phyloP scores from a whole-genome alignment of 2,329 filamentous ascomycete genomes.

The Epichloe bromicola region DNA sequence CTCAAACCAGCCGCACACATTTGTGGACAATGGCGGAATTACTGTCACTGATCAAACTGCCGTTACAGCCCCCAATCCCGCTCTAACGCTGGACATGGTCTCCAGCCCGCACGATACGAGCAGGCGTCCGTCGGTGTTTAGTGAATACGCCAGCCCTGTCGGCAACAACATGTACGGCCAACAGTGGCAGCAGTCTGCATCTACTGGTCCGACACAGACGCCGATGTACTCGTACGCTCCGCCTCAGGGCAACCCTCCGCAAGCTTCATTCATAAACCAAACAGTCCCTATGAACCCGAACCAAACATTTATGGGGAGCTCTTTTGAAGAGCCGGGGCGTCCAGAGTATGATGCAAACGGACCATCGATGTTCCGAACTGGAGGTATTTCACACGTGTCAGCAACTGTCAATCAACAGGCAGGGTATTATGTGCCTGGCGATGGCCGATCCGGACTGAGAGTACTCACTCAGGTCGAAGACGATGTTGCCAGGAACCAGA shows the following conservation, averaged over 20 bases:
- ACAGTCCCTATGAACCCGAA: slow-evolving; percentile 19
- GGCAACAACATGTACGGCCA: slow-evolving; percentile 27
- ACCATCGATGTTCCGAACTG: slow-evolving; percentile 20
- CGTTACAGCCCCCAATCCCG: slow-evolving; percentile 20
- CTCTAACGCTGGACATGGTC: slow-evolving; percentile 33
- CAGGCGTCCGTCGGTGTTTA: slow-evolving; percentile 32
- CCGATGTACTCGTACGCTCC: slow-evolving; percentile 33
- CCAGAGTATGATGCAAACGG: slow-evolving; percentile 19
- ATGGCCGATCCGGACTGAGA: slow-evolving; percentile 18
- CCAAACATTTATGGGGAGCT: slow-evolving; percentile 20
- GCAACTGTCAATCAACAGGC: slow-evolving; percentile 17
- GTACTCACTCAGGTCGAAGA: slow-evolving; percentile 19
- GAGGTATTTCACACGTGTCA: slow-evolving; percentile 16
- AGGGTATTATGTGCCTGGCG: slow-evolving; percentile 21
- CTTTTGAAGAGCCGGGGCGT: slow-evolving; percentile 23
- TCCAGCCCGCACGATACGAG: slow-evolving; percentile 30
- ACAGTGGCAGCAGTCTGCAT: slow-evolving; percentile 29
- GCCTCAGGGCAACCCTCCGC: slow-evolving; percentile 21
- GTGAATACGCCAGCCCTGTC: slow-evolving; percentile 32
- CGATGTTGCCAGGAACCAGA: slow-evolving; percentile 14
- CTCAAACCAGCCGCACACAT: slow-evolving; percentile 26
- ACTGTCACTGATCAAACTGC: slow-evolving; percentile 20
- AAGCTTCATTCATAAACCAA: slow-evolving; percentile 19
- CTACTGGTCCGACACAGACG: slow-evolving; percentile 26
- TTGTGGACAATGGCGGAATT: slow-evolving; percentile 25